These are phyloP conservation scores for Nothomitra cinnamomea DNA, from an alignment of 2,329 filamentous ascomycete species.

Conservation along the genomic window DNA sequence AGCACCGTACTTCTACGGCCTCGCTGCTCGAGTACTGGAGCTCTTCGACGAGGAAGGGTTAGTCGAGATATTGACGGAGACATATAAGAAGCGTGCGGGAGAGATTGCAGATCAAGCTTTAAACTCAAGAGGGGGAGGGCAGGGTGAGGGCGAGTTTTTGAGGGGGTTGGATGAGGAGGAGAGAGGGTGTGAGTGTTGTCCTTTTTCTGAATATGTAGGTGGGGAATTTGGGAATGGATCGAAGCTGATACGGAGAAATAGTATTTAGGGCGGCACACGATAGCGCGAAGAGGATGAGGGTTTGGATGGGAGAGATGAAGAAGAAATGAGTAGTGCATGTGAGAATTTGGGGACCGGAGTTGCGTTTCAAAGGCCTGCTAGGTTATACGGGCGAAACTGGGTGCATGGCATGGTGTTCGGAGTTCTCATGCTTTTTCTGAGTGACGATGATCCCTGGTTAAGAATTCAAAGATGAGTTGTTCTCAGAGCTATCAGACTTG, in stretches of 20 bases:
- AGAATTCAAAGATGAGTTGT: too few relatives aligned
- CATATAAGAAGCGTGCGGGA: conserved; percentile 63
- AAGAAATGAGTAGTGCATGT: conserved; percentile 15
- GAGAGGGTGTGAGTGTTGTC: conserved; percentile 37
- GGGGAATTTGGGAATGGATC: not conserved
- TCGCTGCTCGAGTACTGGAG: conserved; percentile 74
- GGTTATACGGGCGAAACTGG: too few relatives aligned
- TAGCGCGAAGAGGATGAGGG: conserved; percentile 27
- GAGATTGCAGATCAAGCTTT: conserved; percentile 81
- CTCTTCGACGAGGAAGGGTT: conserved; percentile 81
- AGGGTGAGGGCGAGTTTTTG: conserved; percentile 66
- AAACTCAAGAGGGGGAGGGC: conserved; percentile 57
- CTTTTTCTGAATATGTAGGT: not conserved
- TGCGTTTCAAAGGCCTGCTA: too few relatives aligned
- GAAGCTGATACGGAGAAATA: conserved; percentile 10
- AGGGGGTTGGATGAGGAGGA: conserved; percentile 83
- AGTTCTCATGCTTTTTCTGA: too few relatives aligned
- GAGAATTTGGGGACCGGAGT: too few relatives aligned
- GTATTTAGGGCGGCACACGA: conserved; percentile 32
- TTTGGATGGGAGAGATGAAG: conserved; percentile 27
- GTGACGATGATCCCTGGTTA: too few relatives aligned
- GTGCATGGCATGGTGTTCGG: too few relatives aligned
- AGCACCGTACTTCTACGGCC: conserved; percentile 72
- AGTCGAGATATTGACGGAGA: conserved; percentile 50
- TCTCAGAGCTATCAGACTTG: too few relatives aligned